These are phyloP conservation scores for Penicillium griseofulvum DNA, from an alignment of 2,329 filamentous ascomycete genomes.

Conservation along the genomic window DNA sequence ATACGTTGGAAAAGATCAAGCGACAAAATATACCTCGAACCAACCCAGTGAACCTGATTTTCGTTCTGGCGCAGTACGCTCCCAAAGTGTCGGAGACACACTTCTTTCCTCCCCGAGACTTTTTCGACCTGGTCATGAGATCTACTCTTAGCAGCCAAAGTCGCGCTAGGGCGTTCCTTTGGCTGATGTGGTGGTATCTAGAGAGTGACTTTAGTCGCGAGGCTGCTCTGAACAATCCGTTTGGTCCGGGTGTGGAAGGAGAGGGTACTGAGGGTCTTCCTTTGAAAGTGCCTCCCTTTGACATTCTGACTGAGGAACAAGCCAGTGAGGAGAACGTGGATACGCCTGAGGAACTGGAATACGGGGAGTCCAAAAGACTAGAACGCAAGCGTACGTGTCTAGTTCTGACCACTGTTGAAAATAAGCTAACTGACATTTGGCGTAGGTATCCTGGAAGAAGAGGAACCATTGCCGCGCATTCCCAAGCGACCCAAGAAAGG, in stretches of 20 bases:
- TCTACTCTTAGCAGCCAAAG: conserved; percentile 77
- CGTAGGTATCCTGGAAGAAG: conserved; percentile 48
- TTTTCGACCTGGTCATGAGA: conserved; percentile 96
- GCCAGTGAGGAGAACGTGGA: conserved; percentile 53
- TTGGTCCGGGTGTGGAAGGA: conserved; percentile 58
- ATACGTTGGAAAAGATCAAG: conserved; percentile 79
- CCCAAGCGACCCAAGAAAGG: conserved; percentile 48
- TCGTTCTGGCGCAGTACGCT: conserved; percentile 86
- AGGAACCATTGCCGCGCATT: conserved; percentile 45
- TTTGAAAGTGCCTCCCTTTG: conserved; percentile 48
- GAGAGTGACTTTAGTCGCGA: conserved; percentile 92
- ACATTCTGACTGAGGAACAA: conserved; percentile 49
- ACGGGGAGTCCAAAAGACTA: conserved; percentile 48
- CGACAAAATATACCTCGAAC: conserved; percentile 68
- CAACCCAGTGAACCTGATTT: conserved; percentile 96
- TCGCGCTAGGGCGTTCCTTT: conserved; percentile 83
- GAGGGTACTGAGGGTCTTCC: conserved; percentile 45
- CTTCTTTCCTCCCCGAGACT: conserved; percentile 80
- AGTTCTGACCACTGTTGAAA: not conserved
- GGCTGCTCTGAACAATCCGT: conserved; percentile 85
- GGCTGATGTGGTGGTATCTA: conserved; percentile 99
- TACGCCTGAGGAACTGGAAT: conserved; percentile 48
- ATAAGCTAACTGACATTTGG: conserved; percentile 9
- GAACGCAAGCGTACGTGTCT: conserved; percentile 46
- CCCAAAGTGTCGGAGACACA: conserved; percentile 90